These are phyloP conservation scores for Aspergillus melleus DNA, from an alignment of 2,329 filamentous ascomycete genomes.

Conservation along the genomic window DNA sequence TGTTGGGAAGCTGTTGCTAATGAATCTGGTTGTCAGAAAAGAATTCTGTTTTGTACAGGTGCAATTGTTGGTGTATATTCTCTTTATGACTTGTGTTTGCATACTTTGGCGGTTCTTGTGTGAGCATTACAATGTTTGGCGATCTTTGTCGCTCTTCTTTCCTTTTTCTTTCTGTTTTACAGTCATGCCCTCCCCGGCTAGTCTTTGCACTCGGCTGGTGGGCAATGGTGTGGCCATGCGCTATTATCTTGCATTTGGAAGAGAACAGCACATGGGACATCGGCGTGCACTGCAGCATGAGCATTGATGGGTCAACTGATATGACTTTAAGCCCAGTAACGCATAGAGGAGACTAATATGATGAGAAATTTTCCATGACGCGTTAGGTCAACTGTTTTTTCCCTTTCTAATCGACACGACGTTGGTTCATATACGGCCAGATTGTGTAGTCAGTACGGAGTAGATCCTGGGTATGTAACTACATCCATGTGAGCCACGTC, in stretches of 20 bases:
- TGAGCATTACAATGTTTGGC: constrained; percentile 17
- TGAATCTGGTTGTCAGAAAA: constrained; percentile 9
- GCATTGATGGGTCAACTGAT: constrained; percentile 4
- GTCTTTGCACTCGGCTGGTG: constrained; percentile 3
- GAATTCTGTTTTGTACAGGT: constrained; percentile 24
- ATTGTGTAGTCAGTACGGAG: no score
- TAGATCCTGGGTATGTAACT: no score
- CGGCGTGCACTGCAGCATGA: constrained; percentile 7
- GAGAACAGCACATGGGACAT: background rate
- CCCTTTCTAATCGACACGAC: no score
- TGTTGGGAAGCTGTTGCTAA: background rate
- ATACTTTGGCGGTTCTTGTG: constrained; percentile 24
- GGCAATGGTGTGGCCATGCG: constrained; percentile 11
- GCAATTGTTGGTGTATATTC: constrained; percentile 17
- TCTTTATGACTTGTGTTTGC: constrained; percentile 15
- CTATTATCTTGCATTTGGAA: background rate
- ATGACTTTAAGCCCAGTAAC: constrained; percentile 1
- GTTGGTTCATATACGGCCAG: no score
- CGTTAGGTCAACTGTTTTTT: background rate
- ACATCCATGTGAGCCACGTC: no score
- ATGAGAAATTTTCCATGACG: background rate
- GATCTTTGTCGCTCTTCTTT: constrained; percentile 9
- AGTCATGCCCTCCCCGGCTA: constrained; percentile 8
- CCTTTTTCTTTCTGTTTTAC: constrained; percentile 10
- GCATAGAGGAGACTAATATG: background rate